These are phyloP conservation scores for Cyberlindnera galapagoensis DNA, from an alignment of 805 yeast genomes.

Conservation along the genomic window DNA sequence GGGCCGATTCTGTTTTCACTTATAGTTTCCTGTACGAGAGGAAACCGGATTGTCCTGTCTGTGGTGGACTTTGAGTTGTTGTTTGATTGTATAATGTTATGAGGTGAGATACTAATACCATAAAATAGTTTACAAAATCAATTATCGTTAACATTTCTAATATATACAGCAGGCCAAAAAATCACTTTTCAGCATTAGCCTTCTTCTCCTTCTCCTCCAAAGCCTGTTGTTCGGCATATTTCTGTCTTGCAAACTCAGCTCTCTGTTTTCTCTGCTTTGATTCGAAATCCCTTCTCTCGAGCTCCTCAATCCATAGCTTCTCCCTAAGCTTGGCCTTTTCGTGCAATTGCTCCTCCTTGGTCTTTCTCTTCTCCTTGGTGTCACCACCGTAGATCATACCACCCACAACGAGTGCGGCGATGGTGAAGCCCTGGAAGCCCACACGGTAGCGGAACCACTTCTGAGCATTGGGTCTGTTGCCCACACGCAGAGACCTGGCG, in stretches of 20 bases:
- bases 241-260: constrained; percentile 52
- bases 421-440: constrained; percentile 75
- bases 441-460: constrained; percentile 88
- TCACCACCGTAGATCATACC: constrained; percentile 60
- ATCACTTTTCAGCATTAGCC: not conserved
- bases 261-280: constrained; percentile 61
- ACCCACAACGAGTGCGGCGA: constrained; percentile 77
- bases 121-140: no score
- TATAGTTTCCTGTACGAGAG: constrained; percentile 62
- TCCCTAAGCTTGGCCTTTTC: constrained; percentile 86
- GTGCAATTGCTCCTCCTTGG: constrained; percentile 58
- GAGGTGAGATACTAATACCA: no score
- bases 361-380: constrained; percentile 34
- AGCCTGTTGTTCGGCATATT: constrained; percentile 34
- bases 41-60: constrained; percentile 64
- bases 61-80: constrained; percentile 45
- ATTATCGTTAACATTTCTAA: no score
- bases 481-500: constrained; percentile 64
- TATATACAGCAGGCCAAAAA: not conserved
- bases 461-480: constrained; percentile 73
- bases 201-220: no score
- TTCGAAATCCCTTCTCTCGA: constrained; percentile 79
- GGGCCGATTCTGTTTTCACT: constrained; percentile 71
- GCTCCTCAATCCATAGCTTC: constrained; percentile 79
- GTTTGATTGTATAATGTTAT: no score